These are phyloP conservation scores for Cytidiella melzeri DNA, from an alignment of 768 basidiomycete genomes.

Conservation along the genomic window DNA sequence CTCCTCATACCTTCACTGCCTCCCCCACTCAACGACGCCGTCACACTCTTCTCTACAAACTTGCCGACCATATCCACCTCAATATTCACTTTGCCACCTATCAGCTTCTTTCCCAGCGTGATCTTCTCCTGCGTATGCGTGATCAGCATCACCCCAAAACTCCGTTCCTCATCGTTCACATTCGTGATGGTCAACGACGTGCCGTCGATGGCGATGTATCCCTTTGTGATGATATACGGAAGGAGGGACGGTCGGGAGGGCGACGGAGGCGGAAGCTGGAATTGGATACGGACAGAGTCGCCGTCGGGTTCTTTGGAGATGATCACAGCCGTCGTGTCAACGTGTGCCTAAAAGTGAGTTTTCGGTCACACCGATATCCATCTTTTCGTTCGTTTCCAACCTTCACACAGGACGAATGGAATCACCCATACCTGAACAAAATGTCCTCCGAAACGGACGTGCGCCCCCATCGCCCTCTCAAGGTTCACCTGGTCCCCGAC, in stretches of 20 bases:
- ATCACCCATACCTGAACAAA: constrained; percentile 76
- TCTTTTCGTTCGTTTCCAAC: background rate
- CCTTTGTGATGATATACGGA: constrained; percentile 86
- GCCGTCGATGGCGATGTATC: constrained; percentile 92
- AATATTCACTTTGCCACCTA: constrained; percentile 85
- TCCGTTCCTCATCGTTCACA: constrained; percentile 55
- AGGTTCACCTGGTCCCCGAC: constrained; percentile 83
- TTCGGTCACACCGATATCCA: background rate
- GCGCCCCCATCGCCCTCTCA: constrained; percentile 91
- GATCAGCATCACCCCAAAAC: constrained; percentile 92
- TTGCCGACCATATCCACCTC: constrained; percentile 96
- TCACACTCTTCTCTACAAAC: constrained; percentile 81
- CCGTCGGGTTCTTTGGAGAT: constrained; percentile 65
- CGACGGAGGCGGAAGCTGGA: constrained; percentile 65
- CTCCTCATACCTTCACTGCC: constrained; percentile 41
- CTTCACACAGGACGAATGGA: background rate
- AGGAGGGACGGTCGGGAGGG: constrained; percentile 56
- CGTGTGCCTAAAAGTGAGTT: constrained; percentile 64
- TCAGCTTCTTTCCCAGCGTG: constrained; percentile 63
- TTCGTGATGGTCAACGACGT: constrained; percentile 86
- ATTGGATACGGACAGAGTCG: constrained; percentile 80
- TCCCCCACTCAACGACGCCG: constrained; percentile 54
- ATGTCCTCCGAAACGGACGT: constrained; percentile 92
- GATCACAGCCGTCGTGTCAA: constrained; percentile 83
- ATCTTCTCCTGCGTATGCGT: constrained; percentile 89